Conservation (phyloP, 2,329 filamentous ascomycete genomes). For the Calonectria hongkongensis region DNA sequence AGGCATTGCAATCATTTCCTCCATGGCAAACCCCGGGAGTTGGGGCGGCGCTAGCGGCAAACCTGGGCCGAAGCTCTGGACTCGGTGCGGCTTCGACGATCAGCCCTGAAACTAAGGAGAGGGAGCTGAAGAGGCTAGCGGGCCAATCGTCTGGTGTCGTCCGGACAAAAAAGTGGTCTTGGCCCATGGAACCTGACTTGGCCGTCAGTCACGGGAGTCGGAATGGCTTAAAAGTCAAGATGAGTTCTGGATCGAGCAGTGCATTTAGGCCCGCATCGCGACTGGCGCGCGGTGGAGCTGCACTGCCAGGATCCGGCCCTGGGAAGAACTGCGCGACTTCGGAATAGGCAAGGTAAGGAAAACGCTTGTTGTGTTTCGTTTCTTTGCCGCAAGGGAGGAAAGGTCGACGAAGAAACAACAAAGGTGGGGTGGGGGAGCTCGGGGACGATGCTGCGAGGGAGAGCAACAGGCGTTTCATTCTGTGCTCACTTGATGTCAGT, state of each 20-base stretch:
- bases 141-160: conserved; percentile 2
- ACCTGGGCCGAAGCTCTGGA: not conserved
- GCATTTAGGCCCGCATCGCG: not conserved
- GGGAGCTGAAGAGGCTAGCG: conserved; percentile 12
- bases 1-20: conserved; percentile 11
- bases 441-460: not conserved
- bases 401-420: not conserved
- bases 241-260: conserved; percentile 4
- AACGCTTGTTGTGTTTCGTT: not conserved
- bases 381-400: not conserved
- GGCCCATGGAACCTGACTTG: not conserved
- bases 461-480: not conserved
- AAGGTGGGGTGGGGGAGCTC: not conserved
- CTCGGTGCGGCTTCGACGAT: conserved; percentile 21
- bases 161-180: not conserved
- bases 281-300: not conserved
- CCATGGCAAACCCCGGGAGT: not conserved
- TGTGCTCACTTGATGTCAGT: not conserved
- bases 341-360: not conserved
- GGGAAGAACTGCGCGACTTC: not conserved
- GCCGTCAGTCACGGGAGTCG: conserved; percentile 14
- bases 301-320: conserved; percentile 2
- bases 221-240: conserved; percentile 11
- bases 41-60: conserved; percentile 34
- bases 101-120: conserved; percentile 33